These are phyloP conservation scores for Strigomonas culicis DNA, from an alignment of 208 protist genomes.

Conservation along the genomic window DNA sequence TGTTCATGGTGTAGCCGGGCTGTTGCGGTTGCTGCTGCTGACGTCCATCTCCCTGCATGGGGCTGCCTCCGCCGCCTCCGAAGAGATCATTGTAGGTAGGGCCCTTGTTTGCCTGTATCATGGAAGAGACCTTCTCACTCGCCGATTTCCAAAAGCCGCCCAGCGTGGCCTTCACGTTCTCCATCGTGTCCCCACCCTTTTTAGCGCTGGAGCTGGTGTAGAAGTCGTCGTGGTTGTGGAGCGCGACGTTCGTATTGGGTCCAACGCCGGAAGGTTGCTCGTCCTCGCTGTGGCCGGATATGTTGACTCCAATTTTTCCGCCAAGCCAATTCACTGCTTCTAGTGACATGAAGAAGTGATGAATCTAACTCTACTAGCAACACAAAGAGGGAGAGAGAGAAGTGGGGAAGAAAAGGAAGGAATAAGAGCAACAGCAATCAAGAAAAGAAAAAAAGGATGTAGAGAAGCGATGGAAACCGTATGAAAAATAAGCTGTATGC, in stretches of 20 bases:
- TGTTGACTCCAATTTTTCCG: slow-evolving; percentile 77
- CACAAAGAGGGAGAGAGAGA: slow-evolving; percentile 1
- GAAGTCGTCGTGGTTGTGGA: background rate
- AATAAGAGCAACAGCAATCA: slow-evolving; percentile 2
- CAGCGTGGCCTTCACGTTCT: slow-evolving; percentile 19
- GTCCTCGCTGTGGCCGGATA: slow-evolving; percentile 28
- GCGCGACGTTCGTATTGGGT: background rate
- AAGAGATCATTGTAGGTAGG: too few relatives aligned
- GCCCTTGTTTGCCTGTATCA: too few relatives aligned
- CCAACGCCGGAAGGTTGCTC: background rate
- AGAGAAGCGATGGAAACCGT: too few relatives aligned
- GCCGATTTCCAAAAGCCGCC: slow-evolving; percentile 20
- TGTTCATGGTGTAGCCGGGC: background rate
- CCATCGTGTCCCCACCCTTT: background rate
- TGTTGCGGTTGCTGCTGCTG: background rate
- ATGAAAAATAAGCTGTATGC: background rate
- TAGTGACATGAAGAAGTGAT: slow-evolving; percentile 9
- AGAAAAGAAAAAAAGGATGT: too few relatives aligned
- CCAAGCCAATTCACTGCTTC: slow-evolving; percentile 70
- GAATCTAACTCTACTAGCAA: slow-evolving; percentile 1
- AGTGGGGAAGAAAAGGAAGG: slow-evolving; percentile 4
- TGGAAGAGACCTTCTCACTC: slow-evolving; percentile 21
- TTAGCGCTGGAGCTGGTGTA: background rate
- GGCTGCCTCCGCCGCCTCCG: too few relatives aligned
- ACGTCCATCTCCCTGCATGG: too few relatives aligned